Evolutionary conservation across 805 yeast species (phyloP).

Genomic region (Ogataea parapolymorpha): DNA sequence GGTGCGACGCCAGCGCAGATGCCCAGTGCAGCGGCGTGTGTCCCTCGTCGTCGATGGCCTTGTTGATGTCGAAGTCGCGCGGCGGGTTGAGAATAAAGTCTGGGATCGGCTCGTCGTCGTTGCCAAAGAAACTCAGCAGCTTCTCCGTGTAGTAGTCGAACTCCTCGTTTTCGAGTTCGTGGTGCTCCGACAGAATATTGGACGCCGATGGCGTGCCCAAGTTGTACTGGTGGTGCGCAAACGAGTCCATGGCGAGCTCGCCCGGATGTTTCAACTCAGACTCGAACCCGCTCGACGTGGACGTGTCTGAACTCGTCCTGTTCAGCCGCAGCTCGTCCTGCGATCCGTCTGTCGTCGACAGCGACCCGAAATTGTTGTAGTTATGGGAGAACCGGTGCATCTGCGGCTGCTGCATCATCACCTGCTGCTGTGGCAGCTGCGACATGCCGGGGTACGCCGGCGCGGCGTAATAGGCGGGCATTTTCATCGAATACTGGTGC

Average conservation of each 20-base stretch:
- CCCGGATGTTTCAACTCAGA: constrained; percentile 16
- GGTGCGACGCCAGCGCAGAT: constrained; percentile 68
- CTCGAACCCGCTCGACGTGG: constrained; percentile 24
- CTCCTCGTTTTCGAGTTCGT: constrained; percentile 30
- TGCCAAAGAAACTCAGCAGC: constrained; percentile 51
- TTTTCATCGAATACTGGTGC: constrained; percentile 9
- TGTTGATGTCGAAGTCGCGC: constrained; percentile 58
- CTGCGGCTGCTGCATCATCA: constrained; percentile 18
- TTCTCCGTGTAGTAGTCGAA: constrained; percentile 39
- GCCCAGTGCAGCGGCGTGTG: constrained; percentile 88
- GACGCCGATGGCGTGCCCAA: constrained; percentile 14
- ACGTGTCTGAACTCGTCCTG: constrained; percentile 28
- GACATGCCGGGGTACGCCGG: constrained; percentile 5
- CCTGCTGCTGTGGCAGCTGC: constrained; percentile 17
- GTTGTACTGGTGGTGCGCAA: constrained; percentile 12
- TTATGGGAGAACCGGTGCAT: constrained; percentile 17
- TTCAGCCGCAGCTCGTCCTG: constrained; percentile 26
- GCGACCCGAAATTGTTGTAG: constrained; percentile 25
- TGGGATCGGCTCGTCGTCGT: constrained; percentile 39
- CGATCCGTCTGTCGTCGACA: constrained; percentile 29
- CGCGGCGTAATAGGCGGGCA: constrained; percentile 10
- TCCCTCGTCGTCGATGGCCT: constrained; percentile 73
- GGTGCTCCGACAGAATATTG: constrained; percentile 11
- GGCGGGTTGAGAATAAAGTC: constrained; percentile 54
- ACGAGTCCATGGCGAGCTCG: constrained; percentile 17